Conservation (phyloP, 805 yeast species). For the Torulaspora microellipsoides region DNA sequence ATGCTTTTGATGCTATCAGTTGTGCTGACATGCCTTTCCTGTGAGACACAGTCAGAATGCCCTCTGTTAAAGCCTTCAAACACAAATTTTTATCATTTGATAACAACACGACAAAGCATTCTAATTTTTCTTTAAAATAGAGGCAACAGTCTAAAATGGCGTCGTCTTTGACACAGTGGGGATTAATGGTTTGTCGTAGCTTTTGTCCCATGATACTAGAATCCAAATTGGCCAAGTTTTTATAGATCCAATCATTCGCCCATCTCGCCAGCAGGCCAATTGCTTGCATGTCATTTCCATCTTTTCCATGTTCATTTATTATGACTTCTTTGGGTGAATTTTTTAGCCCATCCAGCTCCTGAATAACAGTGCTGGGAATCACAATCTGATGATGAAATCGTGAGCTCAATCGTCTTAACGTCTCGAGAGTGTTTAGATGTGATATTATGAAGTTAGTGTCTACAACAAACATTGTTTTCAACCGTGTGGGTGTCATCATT, state of each 20-base stretch:
- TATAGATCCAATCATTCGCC: conserved; percentile 77
- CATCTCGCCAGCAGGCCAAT: conserved; percentile 58
- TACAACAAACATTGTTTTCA: conserved; percentile 47
- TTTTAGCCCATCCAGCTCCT: conserved; percentile 83
- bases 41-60: conserved; percentile 54
- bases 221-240: conserved; percentile 47
- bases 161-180: conserved; percentile 57
- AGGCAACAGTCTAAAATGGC: conserved; percentile 82
- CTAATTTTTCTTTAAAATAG: conserved; percentile 44
- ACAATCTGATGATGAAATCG: conserved; percentile 49
- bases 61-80: conserved; percentile 66
- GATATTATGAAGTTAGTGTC: conserved; percentile 83
- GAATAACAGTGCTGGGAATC: conserved; percentile 65
- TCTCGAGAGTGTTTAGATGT: conserved; percentile 56
- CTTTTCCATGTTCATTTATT: conserved; percentile 4
- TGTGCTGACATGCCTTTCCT: conserved; percentile 44
- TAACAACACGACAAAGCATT: conserved; percentile 52
- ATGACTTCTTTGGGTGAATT: conserved; percentile 30
- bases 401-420: conserved; percentile 39
- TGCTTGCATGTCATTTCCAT: conserved; percentile 3
- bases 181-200: conserved; percentile 47
- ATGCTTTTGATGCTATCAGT: conserved; percentile 40
- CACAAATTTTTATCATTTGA: conserved; percentile 86
- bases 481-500: conserved; percentile 8
- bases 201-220: conserved; percentile 62